phyloP scores from a whole-genome alignment of 2,329 filamentous ascomycete species.

The Septoria linicola region DNA sequence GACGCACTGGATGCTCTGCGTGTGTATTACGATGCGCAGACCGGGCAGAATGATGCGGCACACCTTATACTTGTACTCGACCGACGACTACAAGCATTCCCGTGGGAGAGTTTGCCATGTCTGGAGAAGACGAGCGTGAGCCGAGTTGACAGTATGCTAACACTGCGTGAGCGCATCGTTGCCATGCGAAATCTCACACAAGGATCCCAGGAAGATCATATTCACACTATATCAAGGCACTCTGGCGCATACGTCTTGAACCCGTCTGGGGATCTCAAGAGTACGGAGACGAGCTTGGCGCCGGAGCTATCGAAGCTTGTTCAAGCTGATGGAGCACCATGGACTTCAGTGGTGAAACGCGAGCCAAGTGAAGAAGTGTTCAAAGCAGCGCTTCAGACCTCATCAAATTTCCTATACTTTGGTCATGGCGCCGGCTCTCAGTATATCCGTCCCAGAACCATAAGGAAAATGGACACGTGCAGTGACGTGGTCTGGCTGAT shows the following conservation, averaged over 20 bases:
- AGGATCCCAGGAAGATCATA: conserved; percentile 7
- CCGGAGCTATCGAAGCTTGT: conserved; percentile 56
- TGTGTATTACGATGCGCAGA: conserved; percentile 64
- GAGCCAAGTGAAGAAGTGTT: conserved; percentile 77
- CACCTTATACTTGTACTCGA: conserved; percentile 91
- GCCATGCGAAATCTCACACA: conserved; percentile 45
- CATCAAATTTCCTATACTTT: conserved; percentile 84
- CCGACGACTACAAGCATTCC: conserved; percentile 85
- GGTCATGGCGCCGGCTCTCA: conserved; percentile 93
- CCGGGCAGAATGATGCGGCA: conserved; percentile 39
- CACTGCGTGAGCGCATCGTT: conserved; percentile 72
- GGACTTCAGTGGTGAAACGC: conserved; percentile 67
- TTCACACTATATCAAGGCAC: conserved; percentile 51
- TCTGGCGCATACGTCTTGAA: conserved; percentile 82
- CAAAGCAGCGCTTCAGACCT: conserved; percentile 61
- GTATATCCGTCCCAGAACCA: conserved; percentile 82
- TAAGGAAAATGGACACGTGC: conserved; percentile 63
- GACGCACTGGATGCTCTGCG: conserved; percentile 82
- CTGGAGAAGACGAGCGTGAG: conserved; percentile 77
- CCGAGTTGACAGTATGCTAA: conserved; percentile 81
- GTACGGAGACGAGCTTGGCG: conserved; percentile 75
- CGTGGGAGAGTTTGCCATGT: conserved; percentile 93
- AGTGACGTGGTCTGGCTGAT: conserved; percentile 70
- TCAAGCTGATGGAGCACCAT: conserved; percentile 42
- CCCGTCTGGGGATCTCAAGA: conserved; percentile 76